phyloP scores from a whole-genome alignment of 2,329 filamentous ascomycete species.

The Claviceps cyperi region DNA sequence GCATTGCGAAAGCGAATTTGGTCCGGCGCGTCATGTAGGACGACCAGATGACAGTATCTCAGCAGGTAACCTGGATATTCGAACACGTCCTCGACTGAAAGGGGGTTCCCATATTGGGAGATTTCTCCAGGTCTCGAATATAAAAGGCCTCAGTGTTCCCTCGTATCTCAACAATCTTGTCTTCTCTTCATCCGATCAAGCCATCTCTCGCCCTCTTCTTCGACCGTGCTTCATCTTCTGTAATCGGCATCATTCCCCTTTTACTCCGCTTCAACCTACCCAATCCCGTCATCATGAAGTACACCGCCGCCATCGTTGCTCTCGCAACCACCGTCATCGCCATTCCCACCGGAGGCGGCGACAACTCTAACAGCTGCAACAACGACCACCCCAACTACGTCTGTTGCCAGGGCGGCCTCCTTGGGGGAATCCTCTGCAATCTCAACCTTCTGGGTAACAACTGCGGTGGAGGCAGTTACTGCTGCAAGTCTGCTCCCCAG shows the following conservation, averaged over 20 bases:
- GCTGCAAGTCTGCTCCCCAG: conserved; percentile 3
- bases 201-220: neutral
- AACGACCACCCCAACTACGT: neutral
- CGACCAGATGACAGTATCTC: too few species aligned
- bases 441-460: neutral
- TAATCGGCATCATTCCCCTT: neutral
- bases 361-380: neutral
- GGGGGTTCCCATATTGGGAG: neutral
- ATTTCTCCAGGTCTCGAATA: neutral
- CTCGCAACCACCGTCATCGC: conserved; percentile 2
- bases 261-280: neutral
- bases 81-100: too few species aligned
- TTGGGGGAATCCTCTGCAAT: conserved; percentile 1
- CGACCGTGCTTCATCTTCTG: neutral
- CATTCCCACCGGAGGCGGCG: neutral
- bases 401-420: neutral
- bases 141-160: conserved; percentile 1
- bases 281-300: conserved; percentile 5
- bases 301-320: neutral
- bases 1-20: too few species aligned
- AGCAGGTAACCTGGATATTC: too few species aligned
- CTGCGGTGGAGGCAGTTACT: conserved; percentile 2
- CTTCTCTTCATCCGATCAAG: neutral
- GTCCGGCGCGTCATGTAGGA: too few species aligned
- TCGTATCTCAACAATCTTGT: neutral